phyloP scores from a whole-genome alignment of 192 early-diverging fungal species.

The Phlyctochytrium bullatum region DNA sequence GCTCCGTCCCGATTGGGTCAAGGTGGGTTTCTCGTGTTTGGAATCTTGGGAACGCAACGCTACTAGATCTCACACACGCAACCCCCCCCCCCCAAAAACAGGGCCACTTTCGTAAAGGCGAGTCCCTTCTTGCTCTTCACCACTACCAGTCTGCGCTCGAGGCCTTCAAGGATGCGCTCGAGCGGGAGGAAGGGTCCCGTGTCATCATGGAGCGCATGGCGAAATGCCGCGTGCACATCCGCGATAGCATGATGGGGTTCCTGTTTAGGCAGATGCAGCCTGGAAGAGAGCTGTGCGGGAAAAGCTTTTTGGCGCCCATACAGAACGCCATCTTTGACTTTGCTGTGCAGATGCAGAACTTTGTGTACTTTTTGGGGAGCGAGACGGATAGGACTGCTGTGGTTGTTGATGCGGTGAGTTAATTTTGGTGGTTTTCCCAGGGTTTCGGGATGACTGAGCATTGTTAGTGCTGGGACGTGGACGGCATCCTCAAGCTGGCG shows the following conservation, averaged over 20 bases:
- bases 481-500: constrained; percentile 68
- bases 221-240: constrained; percentile 1
- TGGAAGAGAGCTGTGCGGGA: constrained; percentile 68
- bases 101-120: constrained; percentile 40
- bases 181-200: constrained; percentile 10
- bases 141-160: constrained; percentile 25
- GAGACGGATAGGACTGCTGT: constrained; percentile 64
- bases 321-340: constrained; percentile 73
- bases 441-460: constrained; percentile 7
- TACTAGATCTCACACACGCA: too few relatives aligned
- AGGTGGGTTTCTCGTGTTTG: constrained; percentile 24
- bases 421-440: neutral
- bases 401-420: constrained; percentile 75
- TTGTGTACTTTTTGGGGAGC: constrained; percentile 79
- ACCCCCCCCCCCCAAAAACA: too few relatives aligned
- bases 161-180: constrained; percentile 31
- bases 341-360: constrained; percentile 82
- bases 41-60: too few relatives aligned
- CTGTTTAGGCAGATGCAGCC: constrained; percentile 64
- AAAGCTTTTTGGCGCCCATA: constrained; percentile 63
- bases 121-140: constrained; percentile 25
- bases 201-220: constrained; percentile 20
- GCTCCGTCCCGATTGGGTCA: constrained; percentile 39
- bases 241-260: constrained; percentile 28
- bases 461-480: constrained; percentile 84